Base-by-base conservation (phyloP, 2,329 filamentous ascomycete species). In the Thyridium curvatum region DNA sequence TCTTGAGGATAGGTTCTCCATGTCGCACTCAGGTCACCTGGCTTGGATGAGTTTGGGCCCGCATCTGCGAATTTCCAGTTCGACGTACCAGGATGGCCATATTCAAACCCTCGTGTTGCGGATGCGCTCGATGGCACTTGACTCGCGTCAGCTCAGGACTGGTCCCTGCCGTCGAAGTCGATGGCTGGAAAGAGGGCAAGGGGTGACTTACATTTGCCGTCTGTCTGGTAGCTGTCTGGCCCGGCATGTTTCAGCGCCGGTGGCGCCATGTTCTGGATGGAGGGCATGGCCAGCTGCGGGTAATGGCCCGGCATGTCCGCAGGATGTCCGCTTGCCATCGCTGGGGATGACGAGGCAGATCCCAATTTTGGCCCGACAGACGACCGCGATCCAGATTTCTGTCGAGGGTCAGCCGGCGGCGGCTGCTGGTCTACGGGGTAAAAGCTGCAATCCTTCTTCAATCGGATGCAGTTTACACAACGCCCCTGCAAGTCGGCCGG, bases 391-490 rank as follows among this genome's bases (percentile, higher is more conserved):
- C 58, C 49, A 40, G 58, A 61, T 46, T 69, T 72, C 30, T 66
- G 62, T 40, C 65, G 62, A 15, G 60, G 50, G 17, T 74, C 65
- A 33, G 65, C 55, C 21, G 59, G 69, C 18, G 75, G 70, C 18
- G 75, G 77, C 48, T 79, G 74, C 56, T 89, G 86, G 47, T 95
- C 89, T 16, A 96, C 90, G 1, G 90, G 86, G 51, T 82, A 86
- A 63, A 94, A 97, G 56, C 84, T 87, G 63, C 91, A 97, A 48
- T 95, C 88, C 55, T 94, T 96, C 62, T 94, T 94, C 55, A 97
- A 68, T 34, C 89, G 81, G 53, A 95, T 94, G 64, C 91, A 97
- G 66, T 94, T 95, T 47, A 84, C 79, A 64, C 91, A 97, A 47
- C 89, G 82, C 34, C 82, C 81, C 53, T 86, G 78, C 9, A 72